Evolutionary conservation across 495 filamentous ascomycete species (phyloP).

Genomic region (Lasiosphaeris hirsuta): DNA sequence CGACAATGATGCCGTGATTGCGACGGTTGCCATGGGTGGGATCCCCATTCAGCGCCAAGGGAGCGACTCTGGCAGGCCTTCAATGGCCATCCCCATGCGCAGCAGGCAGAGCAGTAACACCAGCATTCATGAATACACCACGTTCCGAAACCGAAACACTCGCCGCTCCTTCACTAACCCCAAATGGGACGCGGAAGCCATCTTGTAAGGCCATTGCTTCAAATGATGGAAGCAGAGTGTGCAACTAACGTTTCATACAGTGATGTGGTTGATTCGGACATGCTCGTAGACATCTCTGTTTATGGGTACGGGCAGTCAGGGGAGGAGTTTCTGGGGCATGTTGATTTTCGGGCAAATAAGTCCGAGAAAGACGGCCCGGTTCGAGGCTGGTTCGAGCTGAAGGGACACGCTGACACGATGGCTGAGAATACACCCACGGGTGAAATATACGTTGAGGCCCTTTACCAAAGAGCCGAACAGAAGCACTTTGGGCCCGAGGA

Average conservation of each 20-base stretch:
- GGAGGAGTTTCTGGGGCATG: constrained; percentile 89
- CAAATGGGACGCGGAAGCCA: constrained; percentile 91
- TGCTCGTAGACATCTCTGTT: constrained; percentile 87
- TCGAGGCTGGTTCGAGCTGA: constrained; percentile 82
- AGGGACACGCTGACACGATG: constrained; percentile 55
- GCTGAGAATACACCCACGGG: constrained; percentile 65
- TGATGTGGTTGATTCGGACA: constrained; percentile 90
- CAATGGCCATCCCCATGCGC: constrained; percentile 91
- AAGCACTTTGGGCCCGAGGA: constrained; percentile 95
- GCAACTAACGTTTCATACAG: constrained; percentile 51
- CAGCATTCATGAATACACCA: constrained; percentile 66
- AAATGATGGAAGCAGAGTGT: not conserved
- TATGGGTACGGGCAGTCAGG: constrained; percentile 78
- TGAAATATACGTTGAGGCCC: constrained; percentile 84
- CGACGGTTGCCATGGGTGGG: constrained; percentile 48
- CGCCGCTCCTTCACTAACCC: constrained; percentile 75
- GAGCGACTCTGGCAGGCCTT: constrained; percentile 67
- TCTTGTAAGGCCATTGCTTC: constrained; percentile 66
- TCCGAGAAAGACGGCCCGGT: constrained; percentile 63
- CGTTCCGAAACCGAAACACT: constrained; percentile 55
- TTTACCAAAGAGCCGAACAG: constrained; percentile 85
- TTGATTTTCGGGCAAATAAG: constrained; percentile 68
- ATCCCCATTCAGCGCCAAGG: constrained; percentile 63
- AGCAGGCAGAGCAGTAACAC: constrained; percentile 94
- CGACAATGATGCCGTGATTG: constrained; percentile 42